phyloP scores from a whole-genome alignment of 495 filamentous ascomycete genomes.

The Tuber indicum region DNA sequence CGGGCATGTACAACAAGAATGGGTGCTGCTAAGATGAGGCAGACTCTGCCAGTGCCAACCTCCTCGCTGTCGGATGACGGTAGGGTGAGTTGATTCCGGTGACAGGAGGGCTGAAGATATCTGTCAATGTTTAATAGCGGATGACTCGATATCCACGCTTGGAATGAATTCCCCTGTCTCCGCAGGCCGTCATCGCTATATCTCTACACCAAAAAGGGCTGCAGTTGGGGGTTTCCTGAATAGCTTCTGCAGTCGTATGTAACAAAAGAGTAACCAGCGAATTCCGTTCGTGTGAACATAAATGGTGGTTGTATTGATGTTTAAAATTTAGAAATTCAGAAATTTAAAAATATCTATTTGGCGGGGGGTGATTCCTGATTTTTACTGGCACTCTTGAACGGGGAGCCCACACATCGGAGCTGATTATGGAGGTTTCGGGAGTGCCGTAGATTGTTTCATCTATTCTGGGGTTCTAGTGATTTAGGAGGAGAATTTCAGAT shows the following conservation, averaged over 20 bases:
- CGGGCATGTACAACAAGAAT: neutral
- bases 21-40: neutral
- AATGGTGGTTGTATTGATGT: too few species aligned
- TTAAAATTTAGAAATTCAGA: too few species aligned
- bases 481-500: neutral
- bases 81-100: neutral
- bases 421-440: neutral
- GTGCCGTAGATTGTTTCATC: neutral
- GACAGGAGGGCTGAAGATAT: neutral
- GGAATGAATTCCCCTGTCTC: too few species aligned
- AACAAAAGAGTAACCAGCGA: neutral
- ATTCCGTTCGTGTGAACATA: neutral
- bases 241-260: neutral
- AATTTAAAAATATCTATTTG: too few species aligned
- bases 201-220: neutral
- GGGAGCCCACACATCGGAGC: neutral
- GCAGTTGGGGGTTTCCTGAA: neutral
- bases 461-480: neutral
- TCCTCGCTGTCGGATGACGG: neutral
- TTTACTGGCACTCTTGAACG: too few species aligned
- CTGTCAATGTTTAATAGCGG: too few species aligned
- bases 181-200: too few species aligned
- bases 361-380: too few species aligned
- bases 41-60: neutral
- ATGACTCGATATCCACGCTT: too few species aligned